Base-by-base conservation (phyloP, 192 early-diverging fungal species). In the Chytriomyces hyalinus region DNA sequence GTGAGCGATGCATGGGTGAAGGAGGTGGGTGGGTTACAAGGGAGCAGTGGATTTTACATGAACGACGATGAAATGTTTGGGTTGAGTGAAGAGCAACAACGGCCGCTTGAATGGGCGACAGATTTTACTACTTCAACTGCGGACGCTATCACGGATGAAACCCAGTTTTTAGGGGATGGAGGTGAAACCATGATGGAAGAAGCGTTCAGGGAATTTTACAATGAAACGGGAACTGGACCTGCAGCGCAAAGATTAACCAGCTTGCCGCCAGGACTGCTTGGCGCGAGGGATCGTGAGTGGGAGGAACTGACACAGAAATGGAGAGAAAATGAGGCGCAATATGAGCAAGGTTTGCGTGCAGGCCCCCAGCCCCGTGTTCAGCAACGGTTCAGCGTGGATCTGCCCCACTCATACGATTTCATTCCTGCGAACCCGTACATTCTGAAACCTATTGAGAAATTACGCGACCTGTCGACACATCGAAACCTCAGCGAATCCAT, bases 401-500 rank as follows among this genome's bases (percentile, higher is more conserved):
- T 49, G 43, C 6, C 17, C 11, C 2, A 48, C 43, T 28, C 22
- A 1, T 98, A 98, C 79, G 84, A 80, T 28, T 98, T 97, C 84
- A 84, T 91, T 20, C 76, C 84, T 36, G 86, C 86, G 76, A 96
- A 96, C 75, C 93, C 92, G 13, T 96, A 89, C 70, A 66, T 93
- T 15, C 49, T 64, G 20, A 59, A 74, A 28, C 74, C 79, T 10
- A 4, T 65, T 71, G 80, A 50, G 75, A 7, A 46, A 78, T 46
- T 87, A 79, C 57, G 72, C 80, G 20, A 61, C 46, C 11, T 70
- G 59, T 45, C 65, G 9, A 46, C 43, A 20, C 89, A 90, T 24
- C 79, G 80, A 24, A 92, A 92, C 77, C 85, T 99, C 9, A 86
- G 92, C 15, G 98, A 98, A 66, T 87, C 93, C 1, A 96, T 98